Base-by-base conservation (phyloP, 164 flowering plant species). In the Paratinospora sagittata region DNA sequence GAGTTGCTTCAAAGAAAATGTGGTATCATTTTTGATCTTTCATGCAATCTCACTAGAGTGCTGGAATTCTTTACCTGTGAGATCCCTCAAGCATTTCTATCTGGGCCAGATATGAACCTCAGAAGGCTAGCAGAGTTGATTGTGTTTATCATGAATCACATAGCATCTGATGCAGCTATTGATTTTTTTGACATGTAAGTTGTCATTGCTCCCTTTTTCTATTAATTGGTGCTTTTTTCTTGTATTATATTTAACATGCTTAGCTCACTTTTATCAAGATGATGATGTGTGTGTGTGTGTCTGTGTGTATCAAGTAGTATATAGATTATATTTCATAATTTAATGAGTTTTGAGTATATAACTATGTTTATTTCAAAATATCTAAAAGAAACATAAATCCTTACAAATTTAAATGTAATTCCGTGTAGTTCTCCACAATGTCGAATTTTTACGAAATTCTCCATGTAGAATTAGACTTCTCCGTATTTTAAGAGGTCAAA, bases 1-100 rank as follows among this genome's bases (percentile, higher is more conserved):
- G 97, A 93, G 70, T 84, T 90, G 80, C 97, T 89, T 62, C 97
- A 90, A 70, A 85, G 87, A 74, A 93, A 90, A 82, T 90, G 91
- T 81, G 84, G 85, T 73, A 86, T 88, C 63, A 85, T 91, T 76
- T 93, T 89, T 84, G 98, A 93, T 74, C 89, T 91, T 49, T 93
- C 94, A 23, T 86, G 98, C 82, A 93, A 90, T 81, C 96, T 93
- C 72, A 86, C 94, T n/a, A 88, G 93, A 81, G 84, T 93, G 16
- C 79, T 93, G 76, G 98, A 93, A 74, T 90, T 93, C 76, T 90
- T 85, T 74, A 90, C 98, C 0, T 81, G 66, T 74, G 94, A 87
- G 77, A 86, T 91, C 43, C 96, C 98, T 70, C 91, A 87, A 77
- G 96, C 90, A 69, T 93, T 93, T 72, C 81, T 93, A 13, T 81